These are phyloP conservation scores for Cryptosporidium sp. DNA, from an alignment of 169 alveolate genomes.

Conservation along the genomic window DNA sequence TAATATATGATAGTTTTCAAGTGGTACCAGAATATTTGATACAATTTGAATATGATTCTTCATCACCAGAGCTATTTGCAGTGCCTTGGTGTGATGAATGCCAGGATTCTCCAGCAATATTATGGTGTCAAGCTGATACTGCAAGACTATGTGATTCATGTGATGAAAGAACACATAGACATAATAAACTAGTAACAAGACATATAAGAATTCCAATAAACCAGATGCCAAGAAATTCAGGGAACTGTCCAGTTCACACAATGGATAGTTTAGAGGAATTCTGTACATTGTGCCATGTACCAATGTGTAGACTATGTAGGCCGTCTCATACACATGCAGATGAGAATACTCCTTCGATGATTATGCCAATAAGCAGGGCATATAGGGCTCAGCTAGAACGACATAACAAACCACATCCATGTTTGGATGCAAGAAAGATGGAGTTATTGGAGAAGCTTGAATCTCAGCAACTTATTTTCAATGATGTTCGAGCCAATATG, in stretches of 20 bases:
- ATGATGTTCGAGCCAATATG: constrained; percentile 81
- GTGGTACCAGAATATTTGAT: constrained; percentile 86
- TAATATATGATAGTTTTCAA: constrained; percentile 89
- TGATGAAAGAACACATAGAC: constrained; percentile 87
- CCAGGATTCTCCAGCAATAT: constrained; percentile 87
- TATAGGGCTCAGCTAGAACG: constrained; percentile 79
- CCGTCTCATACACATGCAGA: constrained; percentile 84
- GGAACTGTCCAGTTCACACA: constrained; percentile 83
- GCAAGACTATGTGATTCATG: constrained; percentile 89
- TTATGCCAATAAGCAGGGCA: constrained; percentile 80
- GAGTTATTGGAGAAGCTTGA: constrained; percentile 76
- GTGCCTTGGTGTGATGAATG: constrained; percentile 92
- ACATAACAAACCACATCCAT: constrained; percentile 78
- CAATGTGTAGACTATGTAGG: constrained; percentile 87
- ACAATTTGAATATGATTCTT: constrained; percentile 89
- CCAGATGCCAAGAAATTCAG: constrained; percentile 86
- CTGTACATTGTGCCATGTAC: constrained; percentile 85
- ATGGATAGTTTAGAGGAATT: constrained; percentile 81
- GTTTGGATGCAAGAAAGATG: constrained; percentile 76
- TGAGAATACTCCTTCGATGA: constrained; percentile 72
- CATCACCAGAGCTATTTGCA: constrained; percentile 86
- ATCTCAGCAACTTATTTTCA: constrained; percentile 75
- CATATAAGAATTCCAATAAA: constrained; percentile 89
- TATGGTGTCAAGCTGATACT: constrained; percentile 90
- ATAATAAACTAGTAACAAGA: constrained; percentile 88